Evolutionary conservation across 345 rosid species (phyloP).

Genomic region (Draba incana): DNA sequence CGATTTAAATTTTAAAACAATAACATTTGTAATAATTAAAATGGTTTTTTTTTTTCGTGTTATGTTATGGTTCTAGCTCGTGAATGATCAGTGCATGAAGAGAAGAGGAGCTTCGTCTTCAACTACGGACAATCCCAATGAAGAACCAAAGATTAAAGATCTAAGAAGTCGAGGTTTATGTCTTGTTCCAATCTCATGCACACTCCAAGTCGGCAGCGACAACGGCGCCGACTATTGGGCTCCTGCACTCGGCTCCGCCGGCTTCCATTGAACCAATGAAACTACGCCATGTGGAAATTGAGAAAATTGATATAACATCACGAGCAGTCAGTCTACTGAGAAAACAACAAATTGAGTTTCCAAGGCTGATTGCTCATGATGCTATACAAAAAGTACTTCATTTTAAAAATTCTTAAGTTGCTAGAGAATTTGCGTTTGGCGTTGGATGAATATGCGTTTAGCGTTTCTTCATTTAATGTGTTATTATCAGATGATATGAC

Average conservation of each 20-base stretch:
- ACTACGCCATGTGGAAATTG: constrained; percentile 25
- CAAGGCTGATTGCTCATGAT: constrained; percentile 99
- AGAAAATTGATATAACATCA: constrained; percentile 79
- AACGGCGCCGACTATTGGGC: constrained; percentile 98
- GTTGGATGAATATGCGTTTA: constrained; percentile 26
- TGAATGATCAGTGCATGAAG: constrained; percentile 67
- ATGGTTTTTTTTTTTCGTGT: constrained; percentile 5
- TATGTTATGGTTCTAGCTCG: constrained; percentile 48
- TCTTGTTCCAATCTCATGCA: constrained; percentile 90
- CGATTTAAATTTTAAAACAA: too few relatives aligned
- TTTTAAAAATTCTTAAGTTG: constrained; percentile 1
- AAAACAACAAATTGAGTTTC: constrained; percentile 44
- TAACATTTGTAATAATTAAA: too few relatives aligned
- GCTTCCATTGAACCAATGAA: constrained; percentile 50
- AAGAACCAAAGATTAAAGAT: constrained; percentile 57
- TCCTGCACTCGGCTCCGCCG: constrained; percentile 58
- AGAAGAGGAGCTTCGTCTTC: constrained; percentile 51
- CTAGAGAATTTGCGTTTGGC: constrained; percentile 30
- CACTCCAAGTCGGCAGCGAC: constrained; percentile 82
- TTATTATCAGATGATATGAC: constrained; percentile 13
- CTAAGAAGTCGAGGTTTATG: constrained; percentile 95
- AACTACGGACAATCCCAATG: constrained; percentile 37
- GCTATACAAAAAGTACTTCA: constrained; percentile 62
- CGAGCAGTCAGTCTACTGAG: constrained; percentile 93
- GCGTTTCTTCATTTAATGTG: constrained; percentile 19